phyloP scores from a whole-genome alignment of 371 early-diverging fungal genomes.

The Coemansia sp. region DNA sequence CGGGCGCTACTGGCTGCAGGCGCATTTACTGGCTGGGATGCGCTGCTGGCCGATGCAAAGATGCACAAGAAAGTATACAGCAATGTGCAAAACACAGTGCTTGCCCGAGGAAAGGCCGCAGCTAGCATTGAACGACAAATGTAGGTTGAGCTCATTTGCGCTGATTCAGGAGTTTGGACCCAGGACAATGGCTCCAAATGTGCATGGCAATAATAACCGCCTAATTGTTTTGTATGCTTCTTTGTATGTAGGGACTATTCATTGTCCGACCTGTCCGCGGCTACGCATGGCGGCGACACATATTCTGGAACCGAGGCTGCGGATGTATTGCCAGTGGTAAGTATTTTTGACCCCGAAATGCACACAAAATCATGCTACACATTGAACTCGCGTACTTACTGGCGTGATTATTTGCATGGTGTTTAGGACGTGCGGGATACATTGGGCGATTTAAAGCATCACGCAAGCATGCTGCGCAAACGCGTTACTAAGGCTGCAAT shows the following conservation, averaged over 20 bases:
- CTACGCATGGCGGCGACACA: slow-evolving; percentile 33
- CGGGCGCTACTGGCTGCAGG: slow-evolving; percentile 19
- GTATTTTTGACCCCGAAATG: slow-evolving; percentile 1
- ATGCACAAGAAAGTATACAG: background rate
- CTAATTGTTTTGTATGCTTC: background rate
- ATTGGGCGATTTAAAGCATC: slow-evolving; percentile 40
- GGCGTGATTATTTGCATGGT: background rate
- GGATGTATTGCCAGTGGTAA: slow-evolving; percentile 36
- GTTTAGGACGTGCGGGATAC: slow-evolving; percentile 29
- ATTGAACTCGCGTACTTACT: background rate
- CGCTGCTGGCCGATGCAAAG: slow-evolving; percentile 28
- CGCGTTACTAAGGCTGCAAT: slow-evolving; percentile 48
- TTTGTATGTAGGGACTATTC: slow-evolving; percentile 25
- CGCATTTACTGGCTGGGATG: slow-evolving; percentile 39
- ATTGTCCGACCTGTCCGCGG: slow-evolving; percentile 22
- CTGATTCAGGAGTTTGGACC: background rate
- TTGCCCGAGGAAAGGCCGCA: slow-evolving; percentile 1
- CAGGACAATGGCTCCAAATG: background rate
- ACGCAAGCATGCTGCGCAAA: slow-evolving; percentile 42
- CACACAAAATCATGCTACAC: background rate
- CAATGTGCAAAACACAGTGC: background rate
- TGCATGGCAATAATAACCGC: background rate
- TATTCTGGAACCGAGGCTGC: slow-evolving; percentile 28
- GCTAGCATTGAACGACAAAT: slow-evolving; percentile 22
- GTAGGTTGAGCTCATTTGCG: slow-evolving; percentile 14